A percentile compares a stretch with the other conserved stretches of the same genome.
These are phyloP conservation scores for Boletus edulis DNA, from an alignment of 768 basidiomycete species.

Conservation along the genomic window DNA sequence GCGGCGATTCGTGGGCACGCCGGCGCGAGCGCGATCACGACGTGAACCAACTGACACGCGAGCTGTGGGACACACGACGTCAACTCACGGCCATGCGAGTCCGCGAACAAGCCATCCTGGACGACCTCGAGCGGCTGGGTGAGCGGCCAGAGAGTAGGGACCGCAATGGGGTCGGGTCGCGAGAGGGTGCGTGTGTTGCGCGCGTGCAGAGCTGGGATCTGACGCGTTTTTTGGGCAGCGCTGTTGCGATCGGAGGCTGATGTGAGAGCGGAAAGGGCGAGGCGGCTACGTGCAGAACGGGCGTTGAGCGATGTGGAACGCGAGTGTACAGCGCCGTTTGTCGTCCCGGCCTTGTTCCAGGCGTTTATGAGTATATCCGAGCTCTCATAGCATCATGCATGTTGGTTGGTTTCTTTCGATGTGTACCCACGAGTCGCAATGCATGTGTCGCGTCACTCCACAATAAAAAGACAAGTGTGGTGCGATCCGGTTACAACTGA, in stretches of 20 bases:
- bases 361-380: slow-evolving; percentile 51
- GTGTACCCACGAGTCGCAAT: background rate
- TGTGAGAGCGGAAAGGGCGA: slow-evolving; percentile 35
- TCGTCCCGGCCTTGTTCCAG: slow-evolving; percentile 55
- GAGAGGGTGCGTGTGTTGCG: slow-evolving; percentile 17
- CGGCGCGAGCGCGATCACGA: slow-evolving; percentile 1
- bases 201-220: background rate
- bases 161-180: background rate
- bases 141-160: background rate
- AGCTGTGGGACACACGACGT: slow-evolving; percentile 29
- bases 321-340: slow-evolving; percentile 52
- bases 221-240: slow-evolving; percentile 5
- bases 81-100: slow-evolving; percentile 21
- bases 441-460: background rate
- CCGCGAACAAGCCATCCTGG: slow-evolving; percentile 23
- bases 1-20: background rate
- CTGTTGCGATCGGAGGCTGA: slow-evolving; percentile 31
- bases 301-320: slow-evolving; percentile 45
- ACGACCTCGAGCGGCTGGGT: slow-evolving; percentile 21
- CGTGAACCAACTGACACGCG: slow-evolving; percentile 18
- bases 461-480: slow-evolving; percentile 3
- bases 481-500: slow-evolving; percentile 12
- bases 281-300: slow-evolving; percentile 43
- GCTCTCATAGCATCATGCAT: too few relatives aligned
- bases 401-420: too few relatives aligned